phyloP scores from a whole-genome alignment of 176 grass and related monocot species.

The barley (Hordeum vulgare) region MorexV3_pseudomolecules_assembly NC_058522.1:553740989-553741488 shows the following conservation, averaged over 20 bases:
- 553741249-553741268: constrained; percentile 81
- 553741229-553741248: constrained; percentile 51
- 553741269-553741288: constrained; percentile 70
- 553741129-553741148: not conserved
- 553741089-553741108: too few relatives aligned
- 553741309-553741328: constrained; percentile 73
- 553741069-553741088: too few relatives aligned
- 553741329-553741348: constrained; percentile 48
- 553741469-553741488: constrained; percentile 43
- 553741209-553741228: not conserved
- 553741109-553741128: not conserved
- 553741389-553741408: not conserved
- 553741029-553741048: not conserved
- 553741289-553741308: constrained; percentile 65
- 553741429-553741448: not conserved
- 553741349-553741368: constrained; percentile 66
- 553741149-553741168: too few relatives aligned
- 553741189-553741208: not conserved
- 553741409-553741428: not conserved
- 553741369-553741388: not conserved
- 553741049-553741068: not conserved
- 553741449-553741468: not conserved
- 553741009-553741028: not conserved
- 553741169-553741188: not conserved
- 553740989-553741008: not conserved